Percentiles rank a stretch among this genome's conserved stretches.
phyloP scores from a whole-genome alignment of 2,329 filamentous ascomycete species.

The Pseudocercospora fijiensis region DNA sequence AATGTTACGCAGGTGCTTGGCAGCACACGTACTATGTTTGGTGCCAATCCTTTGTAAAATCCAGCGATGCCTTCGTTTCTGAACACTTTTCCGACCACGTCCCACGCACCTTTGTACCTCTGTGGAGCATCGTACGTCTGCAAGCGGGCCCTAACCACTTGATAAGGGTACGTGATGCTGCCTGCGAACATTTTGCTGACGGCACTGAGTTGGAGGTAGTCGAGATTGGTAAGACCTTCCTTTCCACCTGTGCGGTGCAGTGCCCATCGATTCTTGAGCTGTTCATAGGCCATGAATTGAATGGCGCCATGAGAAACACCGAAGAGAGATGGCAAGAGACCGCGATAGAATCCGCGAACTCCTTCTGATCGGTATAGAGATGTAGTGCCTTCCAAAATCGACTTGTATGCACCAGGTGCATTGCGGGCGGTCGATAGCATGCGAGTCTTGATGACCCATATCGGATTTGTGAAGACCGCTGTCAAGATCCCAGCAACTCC shows the following conservation, averaged over 20 bases:
- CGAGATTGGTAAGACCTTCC: conserved; percentile 63
- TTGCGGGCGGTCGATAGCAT: conserved; percentile 84
- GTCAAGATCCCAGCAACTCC: conserved; percentile 69
- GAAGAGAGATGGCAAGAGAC: conserved; percentile 76
- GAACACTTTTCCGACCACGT: conserved; percentile 74
- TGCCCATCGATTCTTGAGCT: conserved; percentile 62
- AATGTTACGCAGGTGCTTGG: conserved; percentile 97
- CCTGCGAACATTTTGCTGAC: conserved; percentile 83
- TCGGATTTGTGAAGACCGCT: conserved; percentile 82
- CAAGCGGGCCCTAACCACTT: conserved; percentile 82
- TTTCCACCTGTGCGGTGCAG: conserved; percentile 37
- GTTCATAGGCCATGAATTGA: conserved; percentile 94
- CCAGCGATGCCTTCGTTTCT: conserved; percentile 73
- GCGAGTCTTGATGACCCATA: conserved; percentile 97
- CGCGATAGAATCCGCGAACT: conserved; percentile 78
- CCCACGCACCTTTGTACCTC: conserved; percentile 69
- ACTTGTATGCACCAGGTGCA: conserved; percentile 74
- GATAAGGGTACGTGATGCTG: conserved; percentile 90
- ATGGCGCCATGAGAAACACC: conserved; percentile 91
- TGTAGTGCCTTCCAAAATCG: conserved; percentile 68
- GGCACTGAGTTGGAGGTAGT: conserved; percentile 78
- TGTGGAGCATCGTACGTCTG: conserved; percentile 83
- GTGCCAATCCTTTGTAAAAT: conserved; percentile 88
- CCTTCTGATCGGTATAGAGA: conserved; percentile 72
- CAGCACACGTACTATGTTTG: conserved; percentile 85